Evolutionary conservation across 2,329 filamentous ascomycete species (phyloP).

Genomic region (Penicillium sp.): DNA sequence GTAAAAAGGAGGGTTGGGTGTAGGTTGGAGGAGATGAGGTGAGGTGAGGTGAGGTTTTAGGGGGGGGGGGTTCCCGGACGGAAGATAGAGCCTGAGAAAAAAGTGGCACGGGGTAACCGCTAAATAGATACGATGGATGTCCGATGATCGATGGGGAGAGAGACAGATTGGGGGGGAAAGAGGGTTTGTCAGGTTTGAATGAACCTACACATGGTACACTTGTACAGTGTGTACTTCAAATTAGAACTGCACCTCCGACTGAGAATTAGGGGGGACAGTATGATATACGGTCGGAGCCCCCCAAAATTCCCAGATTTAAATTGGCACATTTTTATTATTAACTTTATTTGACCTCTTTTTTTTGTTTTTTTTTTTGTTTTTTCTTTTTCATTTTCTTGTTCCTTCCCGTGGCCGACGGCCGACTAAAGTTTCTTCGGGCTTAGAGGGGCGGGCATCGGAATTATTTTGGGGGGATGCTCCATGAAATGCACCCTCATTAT

Average conservation of each 20-base stretch:
- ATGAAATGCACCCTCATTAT: no score
- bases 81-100: slow-evolving; percentile 10
- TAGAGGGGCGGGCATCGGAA: not conserved
- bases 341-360: not conserved
- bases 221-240: no score
- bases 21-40: not conserved
- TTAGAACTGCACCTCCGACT: no score
- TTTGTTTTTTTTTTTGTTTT: no score
- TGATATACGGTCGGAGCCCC: not conserved
- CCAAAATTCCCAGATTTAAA: no score
- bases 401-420: not conserved
- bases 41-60: not conserved
- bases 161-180: not conserved
- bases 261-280: not conserved
- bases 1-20: not conserved
- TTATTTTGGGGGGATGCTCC: not conserved
- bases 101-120: slow-evolving; percentile 22
- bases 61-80: slow-evolving; percentile 3
- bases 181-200: no score
- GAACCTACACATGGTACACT: not conserved
- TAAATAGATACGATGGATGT: slow-evolving; percentile 17
- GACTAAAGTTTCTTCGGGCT: slow-evolving; percentile 2
- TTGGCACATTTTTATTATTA: not conserved
- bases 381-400: not conserved
- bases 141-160: slow-evolving; percentile 1